Base-by-base conservation (phyloP, 2,329 filamentous ascomycete genomes). In the Exophiala lecanii-corni region DNA sequence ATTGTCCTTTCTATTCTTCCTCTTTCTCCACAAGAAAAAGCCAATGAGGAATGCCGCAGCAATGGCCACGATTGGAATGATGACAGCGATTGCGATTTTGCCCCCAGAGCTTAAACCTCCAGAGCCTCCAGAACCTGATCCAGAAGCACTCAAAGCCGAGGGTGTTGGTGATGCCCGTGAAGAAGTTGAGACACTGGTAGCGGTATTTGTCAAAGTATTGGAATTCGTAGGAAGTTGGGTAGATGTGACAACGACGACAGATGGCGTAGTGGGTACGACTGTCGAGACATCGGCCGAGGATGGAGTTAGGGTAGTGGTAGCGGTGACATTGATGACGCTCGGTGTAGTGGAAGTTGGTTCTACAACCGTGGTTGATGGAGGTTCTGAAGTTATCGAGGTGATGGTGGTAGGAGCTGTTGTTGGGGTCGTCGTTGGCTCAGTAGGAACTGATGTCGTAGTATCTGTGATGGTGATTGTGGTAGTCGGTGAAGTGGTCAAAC, bases 81-180 rank as follows among this genome's bases (percentile, higher is more conserved):
- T 88, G 1, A 98, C 92, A 2, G 89, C 91, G 38, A 97, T 82
- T 5, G 92, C 91, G 49, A 94, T 95, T 55, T 79, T 89, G 36
- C 83, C 84, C 23, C 75, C 62, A 4, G 65, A 56, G 9, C 67
- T 66, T 6, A 72, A 61, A 12, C 69, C 68, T 23, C 51, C 43
- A 9, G 57, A 60, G 26, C 55, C 55, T 20, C 55, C 49, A 19
- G 51, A 47, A n/a, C 33, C 25, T 9, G 40, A 44, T 5, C 38
- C 39, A 6, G 45, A 43, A 9, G 53, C 39, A 33, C 43, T 48
- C 13, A 55, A 25, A 6, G 55, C 54, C 37, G 56, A 45, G n/a
- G 52, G 39, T 4, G 55, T 46, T 23, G 57, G 38, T 6, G 59
- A 50, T 15, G 55, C 33, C 6, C 56, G 53, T 18, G 58, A 54